Evolutionary conservation across 2,329 filamentous ascomycete species (phyloP), one percentile per base, ranked within the genome.

Genomic region (Fusarium papillatum): DNA sequence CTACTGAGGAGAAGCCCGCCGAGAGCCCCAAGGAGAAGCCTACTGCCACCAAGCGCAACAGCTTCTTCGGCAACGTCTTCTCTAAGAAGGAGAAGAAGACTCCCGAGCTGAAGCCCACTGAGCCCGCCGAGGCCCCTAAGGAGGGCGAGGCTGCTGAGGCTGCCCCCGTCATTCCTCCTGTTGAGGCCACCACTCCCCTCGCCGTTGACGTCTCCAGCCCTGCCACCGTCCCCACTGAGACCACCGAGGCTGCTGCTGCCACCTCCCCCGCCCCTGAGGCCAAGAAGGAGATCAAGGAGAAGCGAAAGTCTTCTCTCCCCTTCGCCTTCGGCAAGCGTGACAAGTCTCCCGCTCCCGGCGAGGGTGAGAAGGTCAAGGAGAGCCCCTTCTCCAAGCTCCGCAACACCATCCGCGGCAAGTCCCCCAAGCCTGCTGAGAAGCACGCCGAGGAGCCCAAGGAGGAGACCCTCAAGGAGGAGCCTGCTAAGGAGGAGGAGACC

Each of bases 261-360:
- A 74, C 81, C 39, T 78, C 85, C 31, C 82, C 86, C 69, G 88
- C 87, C 75, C 87, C 87, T 71, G 91, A 92, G 85, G 77, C 86
- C 68, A 91, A 91, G 84, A 91, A 91, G 85, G 90, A 91, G 74
- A 83, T 88, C 78, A 95, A 95, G 92, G 89, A 91, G 85, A 98
- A 97, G 94, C 94, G 95, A 85, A 92, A 92, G 85, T 97, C 95
- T 77, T 93, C 96, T 81, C 85, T 91, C 11, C 89, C 89, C 61
- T 97, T 97, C 86, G 92, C 91, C 80, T 93, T 92, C 81, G 92
- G 95, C 80, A 94, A 95, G 90, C 96, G 96, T 89, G 93, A 94
- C 84, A 90, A 90, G 85, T 85, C 85, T 41, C 83, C 86, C 57
- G 80, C 86, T 41, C 89, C 89, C 2, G 93, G 93, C 76, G 88